A percentile compares a stretch with the other conserved stretches of the same genome.
Evolutionary conservation across 2,329 filamentous ascomycete genomes (phyloP).

Genomic region (Xylariaceae sp.): DNA sequence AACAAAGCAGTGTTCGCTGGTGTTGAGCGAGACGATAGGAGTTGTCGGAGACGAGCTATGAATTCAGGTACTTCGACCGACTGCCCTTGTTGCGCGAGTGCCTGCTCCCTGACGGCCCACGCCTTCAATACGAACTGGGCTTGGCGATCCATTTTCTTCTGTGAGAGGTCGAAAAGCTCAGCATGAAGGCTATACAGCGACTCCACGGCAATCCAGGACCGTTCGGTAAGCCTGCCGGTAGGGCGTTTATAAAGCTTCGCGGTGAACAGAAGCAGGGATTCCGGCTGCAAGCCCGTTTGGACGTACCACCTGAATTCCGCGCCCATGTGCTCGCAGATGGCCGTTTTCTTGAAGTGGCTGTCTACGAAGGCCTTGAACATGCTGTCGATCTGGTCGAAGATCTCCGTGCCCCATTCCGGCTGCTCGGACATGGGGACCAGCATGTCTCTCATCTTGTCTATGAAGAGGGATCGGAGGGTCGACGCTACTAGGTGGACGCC

Average conservation of each 20-base stretch:
- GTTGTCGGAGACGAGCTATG: slow-evolving; percentile 17
- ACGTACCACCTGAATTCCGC: slow-evolving; percentile 21
- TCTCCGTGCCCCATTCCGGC: slow-evolving; percentile 18
- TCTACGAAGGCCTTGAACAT: slow-evolving; percentile 21
- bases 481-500: slow-evolving; percentile 21
- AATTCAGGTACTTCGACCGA: slow-evolving; percentile 16
- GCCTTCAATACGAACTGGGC: slow-evolving; percentile 19
- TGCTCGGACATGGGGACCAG: slow-evolving; percentile 16
- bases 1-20: not conserved
- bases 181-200: slow-evolving; percentile 12
- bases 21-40: not conserved
- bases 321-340: slow-evolving; percentile 4
- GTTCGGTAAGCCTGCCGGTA: slow-evolving; percentile 17
- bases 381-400: slow-evolving; percentile 18
- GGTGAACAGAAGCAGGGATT: slow-evolving; percentile 18
- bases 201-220: slow-evolving; percentile 17
- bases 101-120: slow-evolving; percentile 20
- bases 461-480: slow-evolving; percentile 15
- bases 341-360: slow-evolving; percentile 8
- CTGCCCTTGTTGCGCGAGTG: slow-evolving; percentile 12
- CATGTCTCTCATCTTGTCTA: slow-evolving; percentile 15
- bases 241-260: slow-evolving; percentile 17
- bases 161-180: slow-evolving; percentile 18
- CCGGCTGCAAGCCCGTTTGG: slow-evolving; percentile 14
- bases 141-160: slow-evolving; percentile 15